phyloP scores from a whole-genome alignment of 441 rosid genomes.

The Hypseocharis bilobata region DNA sequence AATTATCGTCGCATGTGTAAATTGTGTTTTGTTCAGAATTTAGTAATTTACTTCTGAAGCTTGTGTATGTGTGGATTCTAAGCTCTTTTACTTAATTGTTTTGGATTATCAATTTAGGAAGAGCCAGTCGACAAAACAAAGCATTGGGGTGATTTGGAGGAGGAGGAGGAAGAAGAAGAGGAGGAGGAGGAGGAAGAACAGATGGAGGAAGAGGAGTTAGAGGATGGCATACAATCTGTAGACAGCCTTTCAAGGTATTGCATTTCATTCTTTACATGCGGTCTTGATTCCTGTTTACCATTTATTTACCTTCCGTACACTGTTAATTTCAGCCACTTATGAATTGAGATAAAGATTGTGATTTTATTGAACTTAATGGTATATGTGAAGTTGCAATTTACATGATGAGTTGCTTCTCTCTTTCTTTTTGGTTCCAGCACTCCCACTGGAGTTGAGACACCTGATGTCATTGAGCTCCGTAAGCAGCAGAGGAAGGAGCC shows the following conservation, averaged over 20 bases:
- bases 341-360: background rate
- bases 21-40: background rate
- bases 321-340: too few relatives aligned
- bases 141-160: conserved; percentile 99
- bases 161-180: conserved; percentile 68
- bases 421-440: conserved; percentile 43
- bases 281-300: too few relatives aligned
- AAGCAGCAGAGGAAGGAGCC: conserved; percentile 98
- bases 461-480: conserved; percentile 90
- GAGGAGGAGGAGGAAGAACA: conserved; percentile 54
- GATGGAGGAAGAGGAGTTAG: conserved; percentile 79
- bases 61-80: background rate
- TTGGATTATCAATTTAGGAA: conserved; percentile 39
- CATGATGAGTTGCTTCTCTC: background rate
- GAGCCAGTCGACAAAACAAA: conserved; percentile 92
- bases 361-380: background rate
- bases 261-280: background rate
- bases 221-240: conserved; percentile 82
- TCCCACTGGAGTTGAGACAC: conserved; percentile 98
- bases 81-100: background rate
- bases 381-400: background rate
- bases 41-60: background rate
- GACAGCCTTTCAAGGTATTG: conserved; percentile 81
- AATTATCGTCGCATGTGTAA: background rate
- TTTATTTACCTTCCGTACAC: too few relatives aligned